Evolutionary conservation across 2,329 filamentous ascomycete species (phyloP).

Genomic region (Talaromyces sp.): DNA sequence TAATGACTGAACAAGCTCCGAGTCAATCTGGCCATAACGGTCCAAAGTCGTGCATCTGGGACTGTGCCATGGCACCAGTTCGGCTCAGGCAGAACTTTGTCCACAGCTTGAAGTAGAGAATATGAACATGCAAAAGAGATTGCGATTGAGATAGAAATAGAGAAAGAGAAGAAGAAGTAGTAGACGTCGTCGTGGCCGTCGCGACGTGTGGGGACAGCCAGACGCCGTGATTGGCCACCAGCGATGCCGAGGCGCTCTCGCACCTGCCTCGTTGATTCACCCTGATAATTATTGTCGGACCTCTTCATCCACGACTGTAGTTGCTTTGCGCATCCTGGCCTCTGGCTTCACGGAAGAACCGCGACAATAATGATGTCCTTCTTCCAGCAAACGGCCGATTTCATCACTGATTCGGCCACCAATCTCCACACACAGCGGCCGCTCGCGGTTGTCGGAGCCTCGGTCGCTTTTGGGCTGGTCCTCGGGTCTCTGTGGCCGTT

Average conservation of each 20-base stretch:
- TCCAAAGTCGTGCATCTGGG: not conserved
- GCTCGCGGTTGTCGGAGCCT: slow-evolving; percentile 29
- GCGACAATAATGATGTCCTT: slow-evolving; percentile 19
- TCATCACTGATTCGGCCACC: slow-evolving; percentile 26
- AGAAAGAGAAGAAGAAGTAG: not conserved
- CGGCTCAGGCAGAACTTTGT: not conserved
- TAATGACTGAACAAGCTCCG: not conserved
- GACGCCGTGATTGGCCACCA: not conserved
- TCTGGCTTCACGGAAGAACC: not conserved
- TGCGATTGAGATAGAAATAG: not conserved
- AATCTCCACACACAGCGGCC: slow-evolving; percentile 25
- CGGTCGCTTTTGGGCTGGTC: slow-evolving; percentile 28
- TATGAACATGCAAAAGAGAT: not conserved
- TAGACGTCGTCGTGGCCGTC: not conserved
- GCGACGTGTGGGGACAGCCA: not conserved
- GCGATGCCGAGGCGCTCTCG: not conserved
- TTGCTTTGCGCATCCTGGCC: not conserved
- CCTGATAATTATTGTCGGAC: not conserved
- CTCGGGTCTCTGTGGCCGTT: slow-evolving; percentile 23
- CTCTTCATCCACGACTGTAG: not conserved
- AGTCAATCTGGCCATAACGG: not conserved
- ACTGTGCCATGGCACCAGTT: not conserved
- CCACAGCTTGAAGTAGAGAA: not conserved
- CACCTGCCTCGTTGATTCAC: not conserved
- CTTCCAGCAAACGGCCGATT: slow-evolving; percentile 29